These are phyloP conservation scores for Lodderomyces jiufengensis DNA, from an alignment of 1,139 yeast species.

Conservation along the genomic window DNA sequence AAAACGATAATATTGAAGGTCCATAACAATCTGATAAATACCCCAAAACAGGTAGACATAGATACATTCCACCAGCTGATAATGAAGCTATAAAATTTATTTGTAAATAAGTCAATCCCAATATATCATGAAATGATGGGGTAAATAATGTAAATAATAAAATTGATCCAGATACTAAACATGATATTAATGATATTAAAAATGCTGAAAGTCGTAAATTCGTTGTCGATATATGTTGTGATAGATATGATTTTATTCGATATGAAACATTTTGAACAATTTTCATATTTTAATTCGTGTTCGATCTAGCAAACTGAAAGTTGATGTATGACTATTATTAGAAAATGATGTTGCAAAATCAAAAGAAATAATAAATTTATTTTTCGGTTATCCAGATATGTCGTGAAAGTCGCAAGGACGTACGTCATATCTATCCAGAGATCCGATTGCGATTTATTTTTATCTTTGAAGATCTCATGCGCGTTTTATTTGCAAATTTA, in stretches of 20 bases:
- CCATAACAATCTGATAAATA: slow-evolving; percentile 82
- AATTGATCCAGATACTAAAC: slow-evolving; percentile 80
- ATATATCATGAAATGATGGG: slow-evolving; percentile 55
- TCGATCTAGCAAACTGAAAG: too few relatives aligned
- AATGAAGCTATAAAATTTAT: slow-evolving; percentile 76
- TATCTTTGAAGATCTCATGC: too few relatives aligned
- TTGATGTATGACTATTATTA: too few relatives aligned
- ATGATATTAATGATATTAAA: slow-evolving; percentile 42
- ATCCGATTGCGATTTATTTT: too few relatives aligned
- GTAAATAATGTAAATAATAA: slow-evolving; percentile 78
- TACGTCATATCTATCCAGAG: too few relatives aligned
- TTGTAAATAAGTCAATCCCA: slow-evolving; percentile 64
- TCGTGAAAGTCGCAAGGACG: too few relatives aligned
- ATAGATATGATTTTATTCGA: slow-evolving; percentile 20
- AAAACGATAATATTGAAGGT: slow-evolving; percentile 65
- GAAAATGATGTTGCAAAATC: too few relatives aligned
- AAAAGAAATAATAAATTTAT: too few relatives aligned
- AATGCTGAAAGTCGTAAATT: slow-evolving; percentile 37
- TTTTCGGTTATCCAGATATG: too few relatives aligned
- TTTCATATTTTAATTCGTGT: not conserved
- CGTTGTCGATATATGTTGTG: slow-evolving; percentile 21
- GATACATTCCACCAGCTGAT: slow-evolving; percentile 78
- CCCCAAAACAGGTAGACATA: slow-evolving; percentile 81
- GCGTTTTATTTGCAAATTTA: too few relatives aligned
- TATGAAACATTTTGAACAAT: slow-evolving; percentile 14